Evolutionary conservation across 2,329 filamentous ascomycete genomes (phyloP).

Genomic region (Dactylonectria macrodidyma): DNA sequence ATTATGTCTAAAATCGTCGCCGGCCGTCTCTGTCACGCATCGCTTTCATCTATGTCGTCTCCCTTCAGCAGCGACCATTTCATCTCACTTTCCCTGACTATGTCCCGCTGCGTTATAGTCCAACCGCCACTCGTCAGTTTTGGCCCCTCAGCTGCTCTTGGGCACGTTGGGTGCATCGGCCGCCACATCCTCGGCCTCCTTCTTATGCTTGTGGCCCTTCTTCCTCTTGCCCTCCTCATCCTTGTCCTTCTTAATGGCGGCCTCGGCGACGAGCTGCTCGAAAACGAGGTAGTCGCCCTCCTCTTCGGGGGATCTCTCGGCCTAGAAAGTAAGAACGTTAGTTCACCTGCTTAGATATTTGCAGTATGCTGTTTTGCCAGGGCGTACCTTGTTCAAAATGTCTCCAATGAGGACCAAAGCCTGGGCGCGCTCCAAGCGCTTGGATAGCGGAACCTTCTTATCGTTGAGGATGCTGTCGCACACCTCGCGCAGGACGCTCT

Average conservation of each 20-base stretch:
- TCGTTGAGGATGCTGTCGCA: slow-evolving; percentile 89
- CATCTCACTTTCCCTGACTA: slow-evolving; percentile 4
- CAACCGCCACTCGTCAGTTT: not conserved
- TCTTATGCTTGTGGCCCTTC: slow-evolving; percentile 63
- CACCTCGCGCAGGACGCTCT: slow-evolving; percentile 93
- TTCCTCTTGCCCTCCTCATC: slow-evolving; percentile 79
- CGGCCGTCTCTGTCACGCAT: slow-evolving; percentile 39
- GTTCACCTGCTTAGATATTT: slow-evolving; percentile 22
- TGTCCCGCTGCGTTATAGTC: not conserved
- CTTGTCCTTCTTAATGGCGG: slow-evolving; percentile 94
- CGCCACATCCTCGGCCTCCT: slow-evolving; percentile 46
- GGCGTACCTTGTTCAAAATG: slow-evolving; percentile 85
- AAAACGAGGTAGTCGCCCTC: slow-evolving; percentile 99
- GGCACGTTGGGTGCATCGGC: slow-evolving; percentile 46
- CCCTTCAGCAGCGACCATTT: slow-evolving; percentile 19
- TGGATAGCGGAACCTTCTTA: slow-evolving; percentile 83
- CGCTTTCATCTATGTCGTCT: slow-evolving; percentile 26
- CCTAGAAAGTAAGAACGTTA: slow-evolving; percentile 64
- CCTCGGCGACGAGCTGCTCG: slow-evolving; percentile 97
- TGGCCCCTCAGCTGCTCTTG: slow-evolving; percentile 14
- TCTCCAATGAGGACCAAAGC: slow-evolving; percentile 91
- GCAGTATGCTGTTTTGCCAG: slow-evolving; percentile 2
- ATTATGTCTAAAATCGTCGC: slow-evolving; percentile 47
- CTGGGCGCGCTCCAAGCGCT: slow-evolving; percentile 92
- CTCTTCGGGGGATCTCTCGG: slow-evolving; percentile 91